Conservation (phyloP, 1,139 yeast species). For the Blastobotrys illinoisensis region DNA sequence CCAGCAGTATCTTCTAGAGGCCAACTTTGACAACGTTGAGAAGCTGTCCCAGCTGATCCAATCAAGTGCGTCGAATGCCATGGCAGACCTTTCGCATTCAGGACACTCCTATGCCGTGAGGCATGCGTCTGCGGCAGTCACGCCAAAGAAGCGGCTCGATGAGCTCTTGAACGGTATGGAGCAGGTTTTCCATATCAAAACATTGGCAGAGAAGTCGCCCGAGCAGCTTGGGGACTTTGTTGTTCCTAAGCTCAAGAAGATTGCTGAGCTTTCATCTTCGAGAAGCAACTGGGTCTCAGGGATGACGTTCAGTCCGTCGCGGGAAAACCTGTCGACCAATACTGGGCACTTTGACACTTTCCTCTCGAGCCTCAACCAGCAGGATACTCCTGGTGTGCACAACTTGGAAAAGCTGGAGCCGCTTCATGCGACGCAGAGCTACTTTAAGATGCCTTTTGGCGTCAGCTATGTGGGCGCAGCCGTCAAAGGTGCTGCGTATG, state of each 20-base stretch:
- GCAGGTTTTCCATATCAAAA: slow-evolving; percentile 66
- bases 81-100: slow-evolving; percentile 72
- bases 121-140: slow-evolving; percentile 59
- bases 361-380: slow-evolving; percentile 8
- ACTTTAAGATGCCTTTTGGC: slow-evolving; percentile 77
- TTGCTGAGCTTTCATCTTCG: slow-evolving; percentile 36
- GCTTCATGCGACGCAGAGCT: slow-evolving; percentile 34
- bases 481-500: slow-evolving; percentile 60
- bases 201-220: slow-evolving; percentile 55
- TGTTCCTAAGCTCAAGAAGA: slow-evolving; percentile 56
- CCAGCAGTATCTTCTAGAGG: slow-evolving; percentile 60
- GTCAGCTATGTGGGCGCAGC: slow-evolving; percentile 79
- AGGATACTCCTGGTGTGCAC: neutral
- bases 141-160: slow-evolving; percentile 53
- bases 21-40: slow-evolving; percentile 63
- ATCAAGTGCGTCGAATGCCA: slow-evolving; percentile 69
- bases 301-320: slow-evolving; percentile 22
- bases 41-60: slow-evolving; percentile 72
- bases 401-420: slow-evolving; percentile 5
- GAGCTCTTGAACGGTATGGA: slow-evolving; percentile 68
- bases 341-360: slow-evolving; percentile 16
- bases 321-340: slow-evolving; percentile 14
- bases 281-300: slow-evolving; percentile 21
- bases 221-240: slow-evolving; percentile 47
- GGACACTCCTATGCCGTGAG: slow-evolving; percentile 84